These are phyloP conservation scores for Pseudisothecium myosuroides DNA, from an alignment of 225 moss, liverwort and hornwort species.

Conservation along the genomic window DNA sequence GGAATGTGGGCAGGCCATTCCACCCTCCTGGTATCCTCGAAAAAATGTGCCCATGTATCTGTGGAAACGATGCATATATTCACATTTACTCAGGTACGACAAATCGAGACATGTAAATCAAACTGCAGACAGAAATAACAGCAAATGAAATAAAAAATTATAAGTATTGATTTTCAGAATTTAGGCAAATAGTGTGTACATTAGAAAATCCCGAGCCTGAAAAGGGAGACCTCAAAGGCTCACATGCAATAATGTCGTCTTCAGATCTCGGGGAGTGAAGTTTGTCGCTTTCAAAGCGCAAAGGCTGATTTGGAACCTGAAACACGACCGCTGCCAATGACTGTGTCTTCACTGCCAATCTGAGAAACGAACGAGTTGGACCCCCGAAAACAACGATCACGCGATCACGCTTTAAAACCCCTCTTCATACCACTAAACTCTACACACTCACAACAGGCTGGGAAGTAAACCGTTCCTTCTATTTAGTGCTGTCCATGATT, in stretches of 20 bases:
- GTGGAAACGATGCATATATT: neutral
- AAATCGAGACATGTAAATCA: neutral
- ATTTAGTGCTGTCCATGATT: neutral
- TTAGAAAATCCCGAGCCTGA: neutral
- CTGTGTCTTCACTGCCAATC: conserved; percentile 92
- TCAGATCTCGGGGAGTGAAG: conserved; percentile 45
- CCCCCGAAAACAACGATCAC: neutral
- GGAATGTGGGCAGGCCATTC: conserved; percentile 88
- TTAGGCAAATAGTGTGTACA: neutral
- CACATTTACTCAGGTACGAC: neutral
- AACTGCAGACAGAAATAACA: neutral
- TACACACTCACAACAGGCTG: neutral
- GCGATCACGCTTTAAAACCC: neutral
- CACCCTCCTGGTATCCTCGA: conserved; percentile 42
- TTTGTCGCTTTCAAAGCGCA: conserved; percentile 48
- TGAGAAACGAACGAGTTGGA: conserved; percentile 21
- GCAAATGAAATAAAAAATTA: neutral
- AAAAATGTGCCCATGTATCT: conserved; percentile 78
- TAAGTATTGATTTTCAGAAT: neutral
- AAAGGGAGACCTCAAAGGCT: conserved; percentile 2
- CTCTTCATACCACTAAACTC: neutral
- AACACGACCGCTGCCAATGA: conserved; percentile 69
- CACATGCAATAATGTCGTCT: conserved; percentile 91
- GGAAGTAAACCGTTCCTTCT: neutral
- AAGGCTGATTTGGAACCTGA: conserved; percentile 97